phyloP scores from a whole-genome alignment of 2,329 filamentous ascomycete genomes.

The Chrysosporium queenslandicum region DNA sequence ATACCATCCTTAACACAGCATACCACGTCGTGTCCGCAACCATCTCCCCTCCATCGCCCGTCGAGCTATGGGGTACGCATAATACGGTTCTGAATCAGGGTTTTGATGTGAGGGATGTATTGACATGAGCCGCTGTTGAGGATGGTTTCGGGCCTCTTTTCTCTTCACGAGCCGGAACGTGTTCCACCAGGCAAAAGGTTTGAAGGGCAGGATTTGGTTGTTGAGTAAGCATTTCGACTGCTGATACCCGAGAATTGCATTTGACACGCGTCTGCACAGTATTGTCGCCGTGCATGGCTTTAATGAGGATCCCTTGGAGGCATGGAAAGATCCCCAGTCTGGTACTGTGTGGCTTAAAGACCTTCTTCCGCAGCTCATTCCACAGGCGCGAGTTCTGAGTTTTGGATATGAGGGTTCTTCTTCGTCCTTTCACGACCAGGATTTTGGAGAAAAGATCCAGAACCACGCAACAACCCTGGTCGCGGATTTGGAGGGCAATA shows the following conservation, averaged over 20 bases:
- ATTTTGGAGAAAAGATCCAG: neutral
- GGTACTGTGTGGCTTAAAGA: slow-evolving; percentile 27
- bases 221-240: too few species aligned
- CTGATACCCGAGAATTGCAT: too few species aligned
- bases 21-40: too few species aligned
- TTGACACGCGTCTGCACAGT: slow-evolving; percentile 17
- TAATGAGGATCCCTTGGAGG: slow-evolving; percentile 22
- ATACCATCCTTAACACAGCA: too few species aligned
- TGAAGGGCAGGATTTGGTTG: neutral
- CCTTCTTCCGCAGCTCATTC: slow-evolving; percentile 22
- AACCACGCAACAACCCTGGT: neutral
- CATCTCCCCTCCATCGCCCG: too few species aligned
- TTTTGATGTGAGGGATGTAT: too few species aligned
- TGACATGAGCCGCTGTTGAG: too few species aligned
- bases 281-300: slow-evolving; percentile 33
- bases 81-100: too few species aligned
- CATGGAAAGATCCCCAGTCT: slow-evolving; percentile 26
- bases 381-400: slow-evolving; percentile 21
- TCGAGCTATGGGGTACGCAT: too few species aligned
- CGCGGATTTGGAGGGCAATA: neutral
- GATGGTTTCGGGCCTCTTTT: too few species aligned
- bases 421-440: neutral
- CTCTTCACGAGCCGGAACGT: too few species aligned
- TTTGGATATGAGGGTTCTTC: slow-evolving; percentile 23
- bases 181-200: neutral